Evolutionary conservation across 2,329 filamentous ascomycete species (phyloP), one percentile per base, ranked within the genome.

Genomic region (Rhinocladiella similis): DNA sequence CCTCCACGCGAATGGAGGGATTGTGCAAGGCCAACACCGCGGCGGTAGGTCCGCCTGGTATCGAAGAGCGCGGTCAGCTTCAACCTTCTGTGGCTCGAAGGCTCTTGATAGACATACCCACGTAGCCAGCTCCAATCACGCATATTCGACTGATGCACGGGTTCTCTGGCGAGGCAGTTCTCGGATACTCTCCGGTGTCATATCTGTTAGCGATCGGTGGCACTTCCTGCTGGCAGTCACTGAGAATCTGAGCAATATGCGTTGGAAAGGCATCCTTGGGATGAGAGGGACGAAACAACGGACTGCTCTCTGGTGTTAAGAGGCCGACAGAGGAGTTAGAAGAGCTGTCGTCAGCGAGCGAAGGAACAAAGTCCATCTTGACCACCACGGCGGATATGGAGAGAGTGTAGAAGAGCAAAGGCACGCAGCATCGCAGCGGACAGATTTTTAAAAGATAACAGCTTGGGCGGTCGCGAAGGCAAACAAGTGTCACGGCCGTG

Each of bases 21-120:
- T 90, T 90, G 63, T 90, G 82, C 66, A 84, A 82, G 19, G 89
- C 89, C 54, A 91, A 83, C 29, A 92, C 82, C 12, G 89, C 86
- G 19, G 86, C 86, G 36, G 88, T 91, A 47, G 89, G 88, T 38
- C 88, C 88, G 65, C 88, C 88, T 86, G 65, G 47, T 22, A 39
- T 20, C 16, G 46, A 46, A 42, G 19, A 16, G 29, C 41, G 10
- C 22, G 22, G 54, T 52, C 29, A 53, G 60, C 25, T 33, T 33
- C 29, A 12, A 33, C 29, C 3, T 33, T 33, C 29, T 12, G 10
- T 3, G 6, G 10, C 29, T 10, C 3, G 3, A 33, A 33, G 29
- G 10, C 29, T 33, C 29, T 12, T 33, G 3, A 33, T 4, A 12
- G 7, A 49, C 85, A 66, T 78, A 89, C 85, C 87, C 62, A 90